Evolutionary conservation across 257 asterid genomes (phyloP).

Genomic region (Buddleja alternifolia): DNA sequence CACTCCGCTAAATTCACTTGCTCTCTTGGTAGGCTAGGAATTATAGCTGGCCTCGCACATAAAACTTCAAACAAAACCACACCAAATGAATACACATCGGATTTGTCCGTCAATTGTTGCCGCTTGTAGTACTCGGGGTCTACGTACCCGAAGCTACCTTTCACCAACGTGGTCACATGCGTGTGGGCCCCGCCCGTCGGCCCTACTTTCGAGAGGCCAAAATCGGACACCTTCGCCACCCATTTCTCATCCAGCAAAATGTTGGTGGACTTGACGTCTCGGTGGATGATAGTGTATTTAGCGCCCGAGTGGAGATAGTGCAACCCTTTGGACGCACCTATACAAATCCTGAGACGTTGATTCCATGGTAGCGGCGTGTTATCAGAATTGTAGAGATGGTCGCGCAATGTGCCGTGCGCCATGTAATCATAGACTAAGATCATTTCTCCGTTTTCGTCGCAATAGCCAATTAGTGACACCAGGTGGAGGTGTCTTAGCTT

Average conservation of each 20-base stretch:
- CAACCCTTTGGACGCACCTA: constrained; percentile 71
- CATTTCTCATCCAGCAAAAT: constrained; percentile 62
- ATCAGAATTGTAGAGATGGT: constrained; percentile 48
- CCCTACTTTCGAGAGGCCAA: constrained; percentile 72
- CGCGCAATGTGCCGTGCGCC: constrained; percentile 58
- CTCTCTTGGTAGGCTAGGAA: constrained; percentile 33
- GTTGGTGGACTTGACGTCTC: constrained; percentile 75
- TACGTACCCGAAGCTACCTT: constrained; percentile 71
- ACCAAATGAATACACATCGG: constrained; percentile 76
- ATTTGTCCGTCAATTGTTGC: constrained; percentile 62
- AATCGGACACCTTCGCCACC: constrained; percentile 73
- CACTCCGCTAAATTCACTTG: constrained; percentile 58
- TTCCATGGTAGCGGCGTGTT: constrained; percentile 54
- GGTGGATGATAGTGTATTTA: constrained; percentile 53
- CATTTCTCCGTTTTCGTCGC: constrained; percentile 63
- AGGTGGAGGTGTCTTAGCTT: constrained; percentile 62
- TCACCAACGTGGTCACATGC: constrained; percentile 72
- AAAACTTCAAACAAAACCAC: constrained; percentile 65
- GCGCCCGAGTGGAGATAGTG: constrained; percentile 66
- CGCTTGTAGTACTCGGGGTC: constrained; percentile 69
- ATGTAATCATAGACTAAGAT: constrained; percentile 73
- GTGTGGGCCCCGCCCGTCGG: constrained; percentile 42
- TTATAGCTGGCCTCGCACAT: constrained; percentile 52
- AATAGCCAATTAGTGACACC: constrained; percentile 71
- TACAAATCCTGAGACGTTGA: constrained; percentile 55